Evolutionary conservation across 1,284 basidiomycete species (phyloP), one percentile per base, ranked within the genome.

Genomic region (Pascua sp.): DNA sequence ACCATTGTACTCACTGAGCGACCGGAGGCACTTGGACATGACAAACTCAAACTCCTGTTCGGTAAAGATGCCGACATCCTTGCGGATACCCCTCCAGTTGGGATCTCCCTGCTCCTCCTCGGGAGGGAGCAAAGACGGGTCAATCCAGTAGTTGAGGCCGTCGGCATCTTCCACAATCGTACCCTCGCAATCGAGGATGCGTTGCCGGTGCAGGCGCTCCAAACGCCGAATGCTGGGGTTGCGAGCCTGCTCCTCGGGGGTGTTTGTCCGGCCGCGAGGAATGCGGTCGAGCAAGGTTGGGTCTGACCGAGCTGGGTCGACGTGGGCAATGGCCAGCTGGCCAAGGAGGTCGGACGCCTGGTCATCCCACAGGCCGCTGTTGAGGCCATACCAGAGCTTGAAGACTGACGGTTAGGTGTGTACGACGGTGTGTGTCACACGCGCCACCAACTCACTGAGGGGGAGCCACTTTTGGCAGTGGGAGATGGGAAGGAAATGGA

Each of bases 11-110:
- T 64, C 77, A 94, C 86, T 91, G 82, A 97, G 89, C 10, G 90
- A 88, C 43, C 86, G 83, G 39, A 98, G 79, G 37, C 89, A 89
- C 74, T 96, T 95, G 36, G 88, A 86, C 73, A 94, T 86, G 57
- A 98, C 80, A 42, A 89, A 81, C 56, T 86, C 85, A 85, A 91
- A 98, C 74, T 98, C 87, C 42, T 84, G 79, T 57, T 91, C 84
- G 8, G 85, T 89, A 83, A 93, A 96, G 59, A 98, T 88, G 32
- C 89, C 89, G 44, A 91, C 85, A 67, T 90, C 89, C 71, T 87
- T 88, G 74, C 83, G 86, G 24, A 91, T 77, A 11, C 89, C 89
- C 18, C 75, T 74, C 88, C 89, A 91, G 83, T 84, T 88, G 38
- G 81, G 75, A 17, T 85, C 85, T 50, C 85, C 79, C 37, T 76